Evolutionary conservation across 139 green algal species (phyloP), one percentile per base, ranked within the genome.

Genomic region (Micractinium sp.): DNA sequence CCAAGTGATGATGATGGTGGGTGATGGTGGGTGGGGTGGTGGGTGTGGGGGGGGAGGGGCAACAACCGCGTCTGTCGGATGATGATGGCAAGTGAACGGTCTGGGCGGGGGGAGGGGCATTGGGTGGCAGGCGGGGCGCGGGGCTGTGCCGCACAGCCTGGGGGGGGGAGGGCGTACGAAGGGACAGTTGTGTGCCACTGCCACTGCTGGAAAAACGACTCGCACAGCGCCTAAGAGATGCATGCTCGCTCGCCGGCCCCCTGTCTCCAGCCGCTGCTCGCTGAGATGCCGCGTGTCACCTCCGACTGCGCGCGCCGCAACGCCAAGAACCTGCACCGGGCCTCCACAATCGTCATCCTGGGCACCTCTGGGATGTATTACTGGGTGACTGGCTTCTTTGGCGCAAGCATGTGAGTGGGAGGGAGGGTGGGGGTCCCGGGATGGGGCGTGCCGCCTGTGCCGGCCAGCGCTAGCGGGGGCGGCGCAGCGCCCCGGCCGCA

Each of bases 341-440:
- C 83, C 38, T 81, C 67, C 18, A 67, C 83, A 69, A 80, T 88
- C 38, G 77, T 67, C 31, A 88, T 88, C 69, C 69, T 88, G 38
- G 60, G 36, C 29, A 88, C 83, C 67, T 86, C 81, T 33, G 79
- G 79, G 27, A 67, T 39, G 2, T 87, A 87, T 36, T 87, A 63
- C 25, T 83, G 39, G 39, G 31, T 87, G 13, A 60, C 36, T 0
- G 82, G 82, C 33, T 87, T 87, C 63, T 87, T 87, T 27, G 82
- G 82, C 15, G 82, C 82, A 12, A 61, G 31, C 82, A 87, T 87
- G 81, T 86, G 81, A 75, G 81, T 39, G 22, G 18, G 75, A n/a
- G 31, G n/a, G n/a, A n/a, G n/a, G n/a, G n/a, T n/a, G n/a, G n/a
- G n/a, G n/a, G n/a, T n/a, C n/a, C n/a, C n/a, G n/a, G n/a, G 19